Conservation (phyloP, 108 stramenopile genomes). For the Nitzschia putrida region DNA sequence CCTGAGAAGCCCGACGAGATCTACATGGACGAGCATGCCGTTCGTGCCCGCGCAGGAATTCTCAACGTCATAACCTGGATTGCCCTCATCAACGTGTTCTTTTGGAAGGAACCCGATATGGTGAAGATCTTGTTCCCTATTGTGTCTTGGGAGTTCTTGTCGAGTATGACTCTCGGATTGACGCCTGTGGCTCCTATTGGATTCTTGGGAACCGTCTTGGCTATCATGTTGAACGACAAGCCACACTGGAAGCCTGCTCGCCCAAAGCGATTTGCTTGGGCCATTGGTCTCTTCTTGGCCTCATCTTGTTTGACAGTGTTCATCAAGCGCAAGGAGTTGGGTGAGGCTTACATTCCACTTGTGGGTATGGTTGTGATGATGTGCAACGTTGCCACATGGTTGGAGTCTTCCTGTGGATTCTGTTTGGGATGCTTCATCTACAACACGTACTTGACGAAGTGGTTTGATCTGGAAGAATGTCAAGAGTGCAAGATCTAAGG, state of each 20-base stretch:
- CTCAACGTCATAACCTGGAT: constrained; percentile 57
- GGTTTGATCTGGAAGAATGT: constrained; percentile 45
- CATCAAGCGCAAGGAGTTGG: constrained; percentile 25
- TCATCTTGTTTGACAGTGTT: constrained; percentile 32
- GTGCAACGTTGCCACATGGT: constrained; percentile 52
- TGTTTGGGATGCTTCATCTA: constrained; percentile 60
- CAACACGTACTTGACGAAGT: constrained; percentile 40
- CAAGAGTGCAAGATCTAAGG: constrained; percentile 50
- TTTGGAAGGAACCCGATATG: constrained; percentile 22
- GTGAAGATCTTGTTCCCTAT: constrained; percentile 40
- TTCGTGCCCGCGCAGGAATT: constrained; percentile 51
- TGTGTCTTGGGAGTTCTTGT: constrained; percentile 45
- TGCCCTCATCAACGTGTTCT: constrained; percentile 56
- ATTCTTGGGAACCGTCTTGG: constrained; percentile 35
- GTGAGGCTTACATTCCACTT: constrained; percentile 8
- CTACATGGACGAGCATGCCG: constrained; percentile 70
- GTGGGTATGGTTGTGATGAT: constrained; percentile 33
- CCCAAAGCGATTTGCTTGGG: constrained; percentile 64
- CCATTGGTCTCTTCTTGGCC: constrained; percentile 46
- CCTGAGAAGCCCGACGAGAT: constrained; percentile 43
- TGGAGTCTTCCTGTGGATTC: constrained; percentile 52
- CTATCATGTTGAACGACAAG: constrained; percentile 32
- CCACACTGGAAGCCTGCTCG: constrained; percentile 58
- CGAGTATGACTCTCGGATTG: constrained; percentile 41
- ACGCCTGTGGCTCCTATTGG: constrained; percentile 59